Evolutionary conservation across 2,329 filamentous ascomycete genomes (phyloP), one percentile per base, ranked within the genome.

Genomic region (Colletotrichum zoysiae): DNA sequence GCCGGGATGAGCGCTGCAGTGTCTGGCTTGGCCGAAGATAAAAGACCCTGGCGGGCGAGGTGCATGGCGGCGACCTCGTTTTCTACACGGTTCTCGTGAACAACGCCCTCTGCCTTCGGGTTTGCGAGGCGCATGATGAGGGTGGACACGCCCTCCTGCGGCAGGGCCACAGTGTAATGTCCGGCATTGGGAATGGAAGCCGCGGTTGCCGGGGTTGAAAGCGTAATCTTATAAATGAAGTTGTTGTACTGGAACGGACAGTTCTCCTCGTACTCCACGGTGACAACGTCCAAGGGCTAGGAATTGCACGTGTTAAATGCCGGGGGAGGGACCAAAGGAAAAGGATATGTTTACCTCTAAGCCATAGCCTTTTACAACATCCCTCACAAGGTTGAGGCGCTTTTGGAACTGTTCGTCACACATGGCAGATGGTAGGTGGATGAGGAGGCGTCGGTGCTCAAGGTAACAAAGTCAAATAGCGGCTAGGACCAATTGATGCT

Each of bases 1-100:
- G 70, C 74, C 1, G 78, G 78, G 1, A 79, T 53, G 9, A 77
- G 59, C 2, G 38, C 26, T 0, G 48, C 63, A 0, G 75, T 53
- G 1, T 68, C 70, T 0, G 71, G 66, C 14, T 56, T 62, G 20
- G 26, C 58, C 0, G 16, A 9, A 1, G 26, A 44, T 2, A 78
- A 26, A 9, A 35, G 61, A 1, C 65, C 67, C 59, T 76, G 48
- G 1, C 75, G 76, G 9, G 73, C 74, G 20, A 79, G 67, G 9
- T 63, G 53, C 40, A 74, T 72, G 1, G 73, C 70, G 1, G 76
- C 76, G 9, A 79, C 77, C 16, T 79, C 77, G 51, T 78, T 79
- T 65, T 78, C 71, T 5, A 78, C 71, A 5, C 77, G 76, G n/a
- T 18, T 71, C 0, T 71, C 65, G 11, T 62, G 65, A 7, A 63